Conservation (phyloP, 331 rosid genomes). For the Arachis monticola region DNA sequence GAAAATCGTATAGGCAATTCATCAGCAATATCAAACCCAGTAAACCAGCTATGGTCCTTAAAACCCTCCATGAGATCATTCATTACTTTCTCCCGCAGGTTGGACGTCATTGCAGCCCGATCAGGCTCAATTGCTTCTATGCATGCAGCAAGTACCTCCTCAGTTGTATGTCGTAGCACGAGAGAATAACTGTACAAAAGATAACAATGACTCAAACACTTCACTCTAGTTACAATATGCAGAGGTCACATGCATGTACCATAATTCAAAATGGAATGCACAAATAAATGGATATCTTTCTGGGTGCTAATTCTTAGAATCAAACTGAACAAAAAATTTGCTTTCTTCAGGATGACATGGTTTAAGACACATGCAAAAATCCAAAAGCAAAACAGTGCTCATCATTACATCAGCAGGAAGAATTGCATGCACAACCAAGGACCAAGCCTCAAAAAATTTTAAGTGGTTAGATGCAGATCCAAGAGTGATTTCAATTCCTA, state of each 20-base stretch:
- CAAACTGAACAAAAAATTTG: background rate
- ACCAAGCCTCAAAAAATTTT: conserved; percentile 3
- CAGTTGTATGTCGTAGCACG: conserved; percentile 94
- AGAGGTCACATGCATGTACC: conserved; percentile 10
- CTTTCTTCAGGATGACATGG: conserved; percentile 16
- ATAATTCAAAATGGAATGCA: conserved; percentile 13
- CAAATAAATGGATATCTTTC: conserved; percentile 29
- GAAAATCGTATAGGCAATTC: conserved; percentile 64
- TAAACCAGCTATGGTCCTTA: conserved; percentile 74
- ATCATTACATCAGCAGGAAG: conserved; percentile 10
- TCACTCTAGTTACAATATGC: conserved; percentile 22
- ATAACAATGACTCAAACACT: conserved; percentile 23
- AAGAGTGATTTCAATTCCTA: conserved; percentile 4
- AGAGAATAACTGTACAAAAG: conserved; percentile 76
- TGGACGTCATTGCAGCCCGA: conserved; percentile 76
- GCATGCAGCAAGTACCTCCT: conserved; percentile 96
- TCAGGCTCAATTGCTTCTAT: conserved; percentile 84
- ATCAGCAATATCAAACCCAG: conserved; percentile 78
- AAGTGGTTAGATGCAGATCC: background rate
- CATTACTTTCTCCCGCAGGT: conserved; percentile 67
- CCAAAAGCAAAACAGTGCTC: conserved; percentile 24
- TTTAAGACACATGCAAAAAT: conserved; percentile 8
- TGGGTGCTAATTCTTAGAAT: conserved; percentile 13
- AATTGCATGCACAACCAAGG: conserved; percentile 1
- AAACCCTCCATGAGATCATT: conserved; percentile 76